Base-by-base conservation (phyloP, 352 stramenopile species). In the Phytophthora fragariaefolia region DNA sequence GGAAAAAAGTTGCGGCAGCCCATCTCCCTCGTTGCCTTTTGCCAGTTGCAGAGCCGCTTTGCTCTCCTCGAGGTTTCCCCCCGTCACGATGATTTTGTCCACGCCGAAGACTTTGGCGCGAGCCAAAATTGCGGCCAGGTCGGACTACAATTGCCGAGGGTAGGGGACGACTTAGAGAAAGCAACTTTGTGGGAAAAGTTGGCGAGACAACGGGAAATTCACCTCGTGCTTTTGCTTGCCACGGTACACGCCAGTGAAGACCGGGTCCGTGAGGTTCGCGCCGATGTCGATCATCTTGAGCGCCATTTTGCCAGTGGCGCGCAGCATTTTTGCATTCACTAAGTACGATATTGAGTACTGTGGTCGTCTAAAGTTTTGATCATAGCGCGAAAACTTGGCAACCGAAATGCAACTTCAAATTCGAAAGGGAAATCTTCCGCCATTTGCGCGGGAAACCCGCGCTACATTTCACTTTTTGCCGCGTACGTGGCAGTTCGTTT, bases 231-330 rank as follows among this genome's bases (percentile, higher is more conserved):
- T 89, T 58, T 88, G 65, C 73, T 97, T 91, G 64, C 93, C 89
- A 24, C 90, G 81, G 69, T 99, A 99, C 13, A 76, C 76, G 0
- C 97, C 96, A 26, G 79, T 76, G 67, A 97, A 99, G 61, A 97
- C 89, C 15, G 87, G 76, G 66, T 99, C 96, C 28, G 97, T 83
- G 17, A 98, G 74, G 74, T 99, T 99, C 47, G 92, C 93, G 59
- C 96, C 96, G 73, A 98, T 98, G 74, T 99, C 95, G 46, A 98
- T 91, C 73, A 97, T 73, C 40, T 70, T 66, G 6, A 59, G 22
- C 15, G 50, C 51, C 65, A 71, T 68, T 57, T 73, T 69, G 46
- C 23, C n/a, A 36, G 50, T 46, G 40, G 20, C 30, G n/a, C 43
- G 43, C 9, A 69, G 24, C 68, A 75, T 74, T 34, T 49, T 50